Percentiles rank a stretch among this genome's conserved stretches.
Evolutionary conservation across 2,329 filamentous ascomycete species (phyloP).

Genomic region (Fusarium heterosporum): DNA sequence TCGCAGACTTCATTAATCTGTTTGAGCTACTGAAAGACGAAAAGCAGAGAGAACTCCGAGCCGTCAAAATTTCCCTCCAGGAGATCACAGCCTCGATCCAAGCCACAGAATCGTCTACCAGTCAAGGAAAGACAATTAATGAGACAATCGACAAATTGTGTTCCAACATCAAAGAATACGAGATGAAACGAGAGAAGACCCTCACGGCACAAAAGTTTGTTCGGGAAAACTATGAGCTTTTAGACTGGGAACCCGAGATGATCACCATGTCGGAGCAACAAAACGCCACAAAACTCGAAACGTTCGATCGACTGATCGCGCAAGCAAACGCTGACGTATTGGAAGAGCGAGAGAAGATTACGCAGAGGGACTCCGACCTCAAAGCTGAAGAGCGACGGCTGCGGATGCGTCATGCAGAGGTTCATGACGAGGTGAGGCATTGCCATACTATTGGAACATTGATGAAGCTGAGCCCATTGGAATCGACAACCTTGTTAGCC

Average conservation of each 20-base stretch:
- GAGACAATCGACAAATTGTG: neutral
- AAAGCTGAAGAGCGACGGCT: neutral
- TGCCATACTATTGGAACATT: neutral
- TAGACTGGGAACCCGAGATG: neutral
- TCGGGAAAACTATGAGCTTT: neutral
- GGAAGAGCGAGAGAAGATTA: neutral
- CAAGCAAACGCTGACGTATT: neutral
- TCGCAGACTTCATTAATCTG: neutral
- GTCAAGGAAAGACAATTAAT: neutral
- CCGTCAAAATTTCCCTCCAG: neutral
- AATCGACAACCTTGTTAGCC: neutral
- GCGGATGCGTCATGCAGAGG: neutral
- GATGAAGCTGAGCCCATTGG: neutral
- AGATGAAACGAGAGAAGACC: constrained; percentile 1
- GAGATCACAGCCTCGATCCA: constrained; percentile 1
- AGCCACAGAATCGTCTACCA: neutral
- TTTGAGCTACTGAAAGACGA: neutral
- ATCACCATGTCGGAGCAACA: neutral
- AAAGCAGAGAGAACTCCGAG: neutral
- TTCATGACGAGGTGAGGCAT: neutral
- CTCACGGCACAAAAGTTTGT: neutral
- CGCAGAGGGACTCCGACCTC: neutral
- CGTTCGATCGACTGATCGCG: neutral
- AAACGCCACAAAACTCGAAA: neutral
- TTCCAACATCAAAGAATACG: neutral